Base-by-base conservation (phyloP, 2,329 filamentous ascomycete genomes). In the Phyllachora maydis region DNA sequence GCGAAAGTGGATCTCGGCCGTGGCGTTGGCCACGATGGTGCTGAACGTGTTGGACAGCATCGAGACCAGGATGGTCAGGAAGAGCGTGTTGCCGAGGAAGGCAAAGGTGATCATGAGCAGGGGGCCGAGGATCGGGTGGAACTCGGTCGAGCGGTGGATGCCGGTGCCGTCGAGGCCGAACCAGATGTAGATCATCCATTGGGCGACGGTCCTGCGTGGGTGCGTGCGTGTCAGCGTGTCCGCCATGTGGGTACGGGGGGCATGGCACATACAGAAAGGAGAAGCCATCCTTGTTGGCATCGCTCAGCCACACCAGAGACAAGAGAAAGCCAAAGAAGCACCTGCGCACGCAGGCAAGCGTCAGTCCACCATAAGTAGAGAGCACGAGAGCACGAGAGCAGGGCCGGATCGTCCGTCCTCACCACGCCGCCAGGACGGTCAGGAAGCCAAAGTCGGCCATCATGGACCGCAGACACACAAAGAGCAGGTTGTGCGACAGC, bases 161-260 rank as follows among this genome's bases (percentile, higher is more conserved):
- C 66, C 66, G 4, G 59, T 67, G 5, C 65, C 79, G 35, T 88
- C 79, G 2, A 90, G 62, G 3, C 79, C 79, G 39, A 90, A 88
- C 79, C 79, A 90, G 32, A 90, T 83, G 62, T 76, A 88, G 2
- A 88, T 62, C 77, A 90, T 85, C 79, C 79, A 90, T 45, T 83
- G 82, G 21, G 68, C 68, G 30, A 88, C 82, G 2, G 71, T 77
- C 4, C 56, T 62, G 22, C 5, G 12, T 8, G 2, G 6, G 4
- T 6, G 43, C n/a, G n/a, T n/a, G n/a, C n/a, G n/a, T n/a, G n/a
- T n/a, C n/a, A n/a, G n/a, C n/a, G n/a, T n/a, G 12, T 22, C 6
- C 6, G 12, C 8, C 20, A 13, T 14, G 19, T 22, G 6, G 8
- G 8, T 5, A 14, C 6, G 10, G n/a, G 7, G 6, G 11, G 12